Percentiles rank a stretch among this genome's conserved stretches.
phyloP scores from a whole-genome alignment of 371 early-diverging fungal genomes.

The Mucor lusitanicus region DNA sequence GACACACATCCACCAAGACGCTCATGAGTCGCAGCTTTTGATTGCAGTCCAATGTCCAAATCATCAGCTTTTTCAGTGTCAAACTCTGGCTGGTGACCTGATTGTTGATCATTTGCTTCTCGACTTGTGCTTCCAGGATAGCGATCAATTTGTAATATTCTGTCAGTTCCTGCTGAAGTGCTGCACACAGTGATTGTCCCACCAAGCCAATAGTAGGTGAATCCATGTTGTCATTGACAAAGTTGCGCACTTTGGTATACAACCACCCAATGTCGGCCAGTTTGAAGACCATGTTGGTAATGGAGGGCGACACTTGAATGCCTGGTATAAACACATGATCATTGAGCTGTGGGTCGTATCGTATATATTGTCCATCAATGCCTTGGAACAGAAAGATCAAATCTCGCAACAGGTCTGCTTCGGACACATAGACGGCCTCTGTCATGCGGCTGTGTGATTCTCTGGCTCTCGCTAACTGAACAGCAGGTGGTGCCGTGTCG shows the following conservation, averaged over 20 bases:
- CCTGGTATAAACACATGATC: constrained; percentile 47
- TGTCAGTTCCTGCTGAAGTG: constrained; percentile 75
- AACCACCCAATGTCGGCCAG: constrained; percentile 76
- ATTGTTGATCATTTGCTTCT: constrained; percentile 35
- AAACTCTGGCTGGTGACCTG: constrained; percentile 50
- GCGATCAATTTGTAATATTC: constrained; percentile 87
- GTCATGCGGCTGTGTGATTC: constrained; percentile 9
- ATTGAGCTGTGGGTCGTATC: constrained; percentile 59
- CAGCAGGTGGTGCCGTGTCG: constrained; percentile 29
- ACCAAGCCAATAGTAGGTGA: constrained; percentile 57
- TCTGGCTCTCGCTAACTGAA: constrained; percentile 37
- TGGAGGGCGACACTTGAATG: constrained; percentile 53
- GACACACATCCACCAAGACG: constrained; percentile 61
- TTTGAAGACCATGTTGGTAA: constrained; percentile 56
- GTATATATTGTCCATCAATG: constrained; percentile 86
- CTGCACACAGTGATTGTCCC: constrained; percentile 78
- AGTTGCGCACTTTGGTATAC: constrained; percentile 58
- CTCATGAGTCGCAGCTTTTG: constrained; percentile 75
- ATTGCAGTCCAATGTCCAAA: constrained; percentile 84
- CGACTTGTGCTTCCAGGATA: constrained; percentile 78
- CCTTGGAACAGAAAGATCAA: constrained; percentile 92
- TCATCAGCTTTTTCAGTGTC: constrained; percentile 81
- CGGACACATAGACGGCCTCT: constrained; percentile 48
- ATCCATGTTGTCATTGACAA: constrained; percentile 44
- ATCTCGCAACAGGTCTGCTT: constrained; percentile 78